Evolutionary conservation across 495 filamentous ascomycete genomes (phyloP).

Genomic region (Xylaria acuta): DNA sequence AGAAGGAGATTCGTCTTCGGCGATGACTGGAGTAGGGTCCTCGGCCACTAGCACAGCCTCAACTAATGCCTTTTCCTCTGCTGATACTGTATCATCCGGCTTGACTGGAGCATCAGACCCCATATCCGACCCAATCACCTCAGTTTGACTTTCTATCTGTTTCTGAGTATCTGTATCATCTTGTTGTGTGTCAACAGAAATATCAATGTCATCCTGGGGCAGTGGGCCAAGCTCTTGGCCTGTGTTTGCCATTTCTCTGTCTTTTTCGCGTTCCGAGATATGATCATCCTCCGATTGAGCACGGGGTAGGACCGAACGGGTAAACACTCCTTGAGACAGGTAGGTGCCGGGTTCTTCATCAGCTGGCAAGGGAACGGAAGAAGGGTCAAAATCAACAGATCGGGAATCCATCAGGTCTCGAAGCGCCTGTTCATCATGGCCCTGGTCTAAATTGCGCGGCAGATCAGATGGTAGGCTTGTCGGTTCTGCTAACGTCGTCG

Average conservation of each 20-base stretch:
- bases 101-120: background rate
- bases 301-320: background rate
- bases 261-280: background rate
- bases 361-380: constrained; percentile 3
- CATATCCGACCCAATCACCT: background rate
- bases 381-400: constrained; percentile 1
- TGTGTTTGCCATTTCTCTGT: background rate
- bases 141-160: background rate
- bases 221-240: background rate
- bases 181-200: background rate
- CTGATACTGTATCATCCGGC: background rate
- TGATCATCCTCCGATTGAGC: background rate
- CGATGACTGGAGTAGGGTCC: background rate
- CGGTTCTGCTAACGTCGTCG: background rate
- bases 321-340: background rate
- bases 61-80: constrained; percentile 17
- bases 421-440: background rate
- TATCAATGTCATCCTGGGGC: background rate
- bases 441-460: background rate
- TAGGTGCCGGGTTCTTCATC: constrained; percentile 11
- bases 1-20: constrained; percentile 21
- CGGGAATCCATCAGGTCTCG: background rate
- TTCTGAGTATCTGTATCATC: background rate
- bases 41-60: constrained; percentile 20
- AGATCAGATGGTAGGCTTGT: background rate